Percentiles rank a stretch among this genome's conserved stretches.
Evolutionary conservation across 1,284 basidiomycete genomes (phyloP).

Genomic region (Fomitopsis palustris): DNA sequence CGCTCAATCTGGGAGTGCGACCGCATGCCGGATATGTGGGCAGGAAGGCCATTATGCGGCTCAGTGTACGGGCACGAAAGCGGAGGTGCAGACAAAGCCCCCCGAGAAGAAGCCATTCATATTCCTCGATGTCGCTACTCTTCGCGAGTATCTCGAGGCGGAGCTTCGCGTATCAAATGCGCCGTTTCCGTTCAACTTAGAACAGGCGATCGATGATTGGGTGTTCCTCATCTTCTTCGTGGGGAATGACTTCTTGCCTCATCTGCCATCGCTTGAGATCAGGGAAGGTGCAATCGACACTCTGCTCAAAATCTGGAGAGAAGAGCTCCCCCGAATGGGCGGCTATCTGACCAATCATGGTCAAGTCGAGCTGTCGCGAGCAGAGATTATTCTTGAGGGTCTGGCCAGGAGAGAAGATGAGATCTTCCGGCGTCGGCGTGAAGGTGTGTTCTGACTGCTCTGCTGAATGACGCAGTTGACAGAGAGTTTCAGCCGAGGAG

Average conservation of each 20-base stretch:
- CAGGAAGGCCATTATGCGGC: conserved; percentile 93
- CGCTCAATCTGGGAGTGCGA: conserved; percentile 72
- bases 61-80: conserved; percentile 81
- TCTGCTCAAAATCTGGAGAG: conserved; percentile 93
- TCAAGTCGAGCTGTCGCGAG: conserved; percentile 80
- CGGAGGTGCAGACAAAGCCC: conserved; percentile 62
- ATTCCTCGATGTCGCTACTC: conserved; percentile 93
- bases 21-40: conserved; percentile 88
- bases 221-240: conserved; percentile 99
- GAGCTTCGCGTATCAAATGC: conserved; percentile 83
- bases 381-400: conserved; percentile 94
- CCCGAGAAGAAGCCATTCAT: conserved; percentile 96
- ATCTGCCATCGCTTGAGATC: conserved; percentile 97
- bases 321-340: conserved; percentile 90
- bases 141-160: conserved; percentile 97
- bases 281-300: conserved; percentile 99
- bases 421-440: conserved; percentile 90
- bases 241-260: conserved; percentile 99
- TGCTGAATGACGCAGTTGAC: background rate
- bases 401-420: conserved; percentile 92
- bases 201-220: conserved; percentile 99
- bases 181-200: conserved; percentile 91
- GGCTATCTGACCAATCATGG: conserved; percentile 97
- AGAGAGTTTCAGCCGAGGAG: conserved; percentile 72
- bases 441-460: conserved; percentile 60